Evolutionary conservation across 495 filamentous ascomycete species (phyloP), one percentile per base, ranked within the genome.

Genomic region (Neurospora sp.): DNA sequence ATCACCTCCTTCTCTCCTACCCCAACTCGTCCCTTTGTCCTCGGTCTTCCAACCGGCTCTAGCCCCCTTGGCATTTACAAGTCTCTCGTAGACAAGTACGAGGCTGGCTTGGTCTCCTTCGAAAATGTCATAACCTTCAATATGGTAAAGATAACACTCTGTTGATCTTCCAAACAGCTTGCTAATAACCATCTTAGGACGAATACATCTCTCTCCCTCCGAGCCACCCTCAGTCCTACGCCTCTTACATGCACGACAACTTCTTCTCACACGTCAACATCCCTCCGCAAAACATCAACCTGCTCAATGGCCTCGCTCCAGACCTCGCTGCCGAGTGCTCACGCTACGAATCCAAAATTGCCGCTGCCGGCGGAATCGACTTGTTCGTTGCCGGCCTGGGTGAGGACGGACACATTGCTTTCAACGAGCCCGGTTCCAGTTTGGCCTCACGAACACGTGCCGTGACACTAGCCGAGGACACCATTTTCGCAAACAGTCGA

Each of bases 211-310:
- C 91, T 48, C 87, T 96, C 72, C 91, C 93, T 39, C 88, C 90
- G 74, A 92, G 93, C 75, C 92, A 95, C 79, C 91, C 92, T 12
- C 89, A 94, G 80, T 92, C 89, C 79, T 95, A 95, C 83, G 93
- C 94, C 84, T 91, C 90, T 72, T 96, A 94, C 84, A 95, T 96
- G 93, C 94, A 92, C 85, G 92, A 91, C 82, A 87, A 95, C 81
- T 93, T 95, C 87, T 96, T 96, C 85, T 92, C 91, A 4, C 92
- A 95, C 79, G 90, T 95, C 77, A 92, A 96, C 77, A 90, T 96
- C 72, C 86, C 88, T 73, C 92, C 93, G 7, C 85, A 86, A 75
- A 93, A 94, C 76, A 92, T 94, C 79, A 88, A 96, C 83, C 93
- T 96, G 78, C 87, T 95, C n/a, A 89, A 95, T 79, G 92, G 93